These are phyloP conservation scores for peach (Prunus persica) DNA, from an alignment of 306 rosid species.

Conservation along the genomic window DNA sequence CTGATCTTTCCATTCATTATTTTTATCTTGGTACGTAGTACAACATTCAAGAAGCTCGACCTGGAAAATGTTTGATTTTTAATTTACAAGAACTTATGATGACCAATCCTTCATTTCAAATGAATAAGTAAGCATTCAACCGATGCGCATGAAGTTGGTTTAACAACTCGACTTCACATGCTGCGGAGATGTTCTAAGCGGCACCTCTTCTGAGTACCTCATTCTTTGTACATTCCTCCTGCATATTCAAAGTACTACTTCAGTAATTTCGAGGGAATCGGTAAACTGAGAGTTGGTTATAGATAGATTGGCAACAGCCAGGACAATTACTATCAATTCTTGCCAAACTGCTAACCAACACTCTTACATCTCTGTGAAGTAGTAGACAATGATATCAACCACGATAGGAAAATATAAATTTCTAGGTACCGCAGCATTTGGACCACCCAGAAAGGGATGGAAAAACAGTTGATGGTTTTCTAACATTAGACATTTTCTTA, in stretches of 20 bases:
- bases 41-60: background rate
- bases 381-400: background rate
- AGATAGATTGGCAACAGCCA: background rate
- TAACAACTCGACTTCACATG: conserved; percentile 16
- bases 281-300: conserved; percentile 13
- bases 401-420: background rate
- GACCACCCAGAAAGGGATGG: background rate
- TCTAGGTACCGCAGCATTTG: background rate
- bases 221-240: conserved; percentile 68
- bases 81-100: background rate
- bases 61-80: background rate
- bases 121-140: background rate
- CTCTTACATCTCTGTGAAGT: background rate
- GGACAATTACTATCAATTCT: conserved; percentile 4
- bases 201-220: conserved; percentile 40
- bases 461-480: background rate
- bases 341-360: background rate
- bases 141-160: background rate
- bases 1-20: background rate
- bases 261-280: conserved; percentile 1
- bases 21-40: background rate
- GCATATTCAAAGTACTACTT: conserved; percentile 27
- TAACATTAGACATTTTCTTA: background rate
- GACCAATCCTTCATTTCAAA: background rate
- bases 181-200: conserved; percentile 22